Evolutionary conservation across 2,329 filamentous ascomycete genomes (phyloP), one percentile per base, ranked within the genome.

Genomic region (Fusarium stilboides): DNA sequence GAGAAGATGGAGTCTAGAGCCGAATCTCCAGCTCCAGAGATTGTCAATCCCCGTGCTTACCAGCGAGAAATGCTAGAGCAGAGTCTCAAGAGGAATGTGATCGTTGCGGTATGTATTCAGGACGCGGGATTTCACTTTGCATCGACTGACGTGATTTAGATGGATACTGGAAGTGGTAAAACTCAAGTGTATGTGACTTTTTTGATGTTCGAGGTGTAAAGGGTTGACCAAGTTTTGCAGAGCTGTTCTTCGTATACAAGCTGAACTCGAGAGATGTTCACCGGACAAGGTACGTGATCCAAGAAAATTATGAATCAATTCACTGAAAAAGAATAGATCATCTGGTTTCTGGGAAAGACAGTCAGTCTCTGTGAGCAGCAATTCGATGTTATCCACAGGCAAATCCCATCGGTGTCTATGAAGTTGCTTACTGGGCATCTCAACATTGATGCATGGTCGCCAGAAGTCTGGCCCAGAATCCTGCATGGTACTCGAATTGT

Each of bases 141-240:
- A 8, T 40, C 5, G 8, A 3, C 62, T 74, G 17, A 74, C 44
- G 8, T 33, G 14, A 1, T 7, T n/a, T 64, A 92, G 91, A 94
- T 94, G 92, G 91, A 92, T 65, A 94, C 92, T 0, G 92, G 92
- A 2, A 93, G 88, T 68, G 92, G 92, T 3, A 94, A 94, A 77
- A 94, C 92, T 5, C 89, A 91, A 69, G 87, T 94, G 91, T 93
- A 85, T 79, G 86, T 79, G 10, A 15, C 17, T 46, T 17, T 15
- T 22, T 12, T 15, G 26, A 8, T 37, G 36, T 43, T 52, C 5
- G 24, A 40, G 8, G 31, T 57, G 59, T 7, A 22, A 22, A 37
- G 12, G 17, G 19, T 63, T 79, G 65, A 79, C 56, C 17, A 14
- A 20, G 6, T 17, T 49, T 14, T 20, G 1, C 47, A 92, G 90